Conservation (phyloP, 176 grass and related monocot species). For the Urochloa ruziziensis region DNA sequence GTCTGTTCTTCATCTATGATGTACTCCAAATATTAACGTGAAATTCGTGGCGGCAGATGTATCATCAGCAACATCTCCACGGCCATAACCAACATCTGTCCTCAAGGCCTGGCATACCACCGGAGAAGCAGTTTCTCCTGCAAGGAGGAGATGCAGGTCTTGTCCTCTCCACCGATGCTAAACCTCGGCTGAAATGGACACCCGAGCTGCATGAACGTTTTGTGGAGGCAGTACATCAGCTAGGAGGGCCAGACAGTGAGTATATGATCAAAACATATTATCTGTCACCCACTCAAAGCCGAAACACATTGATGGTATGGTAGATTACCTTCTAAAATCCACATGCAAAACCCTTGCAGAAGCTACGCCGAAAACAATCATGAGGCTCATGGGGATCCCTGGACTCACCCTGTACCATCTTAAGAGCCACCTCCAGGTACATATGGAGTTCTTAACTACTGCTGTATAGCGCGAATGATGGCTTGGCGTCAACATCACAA, state of each 20-base stretch:
- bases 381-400: conserved; percentile 89
- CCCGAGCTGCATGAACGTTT: conserved; percentile 86
- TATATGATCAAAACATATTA: not conserved
- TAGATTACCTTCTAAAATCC: conserved; percentile 1
- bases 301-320: not conserved
- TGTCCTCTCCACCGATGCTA: conserved; percentile 86
- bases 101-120: conserved; percentile 46
- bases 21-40: conserved; percentile 12
- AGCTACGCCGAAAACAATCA: conserved; percentile 92
- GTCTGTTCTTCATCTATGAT: not conserved
- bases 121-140: conserved; percentile 56
- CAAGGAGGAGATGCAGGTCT: conserved; percentile 76
- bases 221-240: conserved; percentile 65
- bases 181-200: conserved; percentile 94
- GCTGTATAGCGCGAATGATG: conserved; percentile 19
- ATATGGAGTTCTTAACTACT: conserved; percentile 9
- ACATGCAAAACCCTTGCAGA: conserved; percentile 40
- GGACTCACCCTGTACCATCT: conserved; percentile 94
- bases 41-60: conserved; percentile 65
- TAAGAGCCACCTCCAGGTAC: conserved; percentile 97
- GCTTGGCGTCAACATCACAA: not conserved
- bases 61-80: conserved; percentile 59
- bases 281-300: no score
- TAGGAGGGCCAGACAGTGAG: conserved; percentile 95
- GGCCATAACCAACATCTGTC: conserved; percentile 55